phyloP scores from a whole-genome alignment of 2,329 filamentous ascomycete species.

The Beauveria scarabaeidicola region DNA sequence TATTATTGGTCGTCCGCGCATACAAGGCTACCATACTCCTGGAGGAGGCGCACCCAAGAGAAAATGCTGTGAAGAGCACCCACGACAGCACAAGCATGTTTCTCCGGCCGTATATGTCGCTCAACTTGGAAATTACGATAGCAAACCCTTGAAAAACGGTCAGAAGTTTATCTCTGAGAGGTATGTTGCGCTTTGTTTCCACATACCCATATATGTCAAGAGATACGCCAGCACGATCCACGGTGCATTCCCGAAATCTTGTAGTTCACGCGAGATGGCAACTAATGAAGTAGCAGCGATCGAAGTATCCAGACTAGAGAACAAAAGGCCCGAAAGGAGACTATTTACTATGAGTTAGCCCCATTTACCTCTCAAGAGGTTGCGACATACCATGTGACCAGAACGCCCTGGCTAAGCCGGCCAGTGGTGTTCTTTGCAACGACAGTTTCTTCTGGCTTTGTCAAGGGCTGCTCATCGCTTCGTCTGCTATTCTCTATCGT shows the following conservation, averaged over 20 bases:
- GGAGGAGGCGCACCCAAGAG: conserved; percentile 43
- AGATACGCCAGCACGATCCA: conserved; percentile 51
- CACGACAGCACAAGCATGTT: conserved; percentile 42
- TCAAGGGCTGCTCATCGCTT: conserved; percentile 2
- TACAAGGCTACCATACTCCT: conserved; percentile 44
- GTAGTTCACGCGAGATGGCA: conserved; percentile 44
- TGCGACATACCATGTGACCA: conserved; percentile 14
- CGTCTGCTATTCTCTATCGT: neutral
- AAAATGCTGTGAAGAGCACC: conserved; percentile 47
- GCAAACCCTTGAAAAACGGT: conserved; percentile 37
- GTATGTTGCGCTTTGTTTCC: neutral
- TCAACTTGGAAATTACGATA: conserved; percentile 49
- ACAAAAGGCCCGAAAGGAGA: conserved; percentile 43
- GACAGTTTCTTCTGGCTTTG: neutral
- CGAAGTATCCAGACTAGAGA: conserved; percentile 49
- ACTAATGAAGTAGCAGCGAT: conserved; percentile 51
- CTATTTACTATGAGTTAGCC: conserved; percentile 23
- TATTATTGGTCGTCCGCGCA: conserved; percentile 15
- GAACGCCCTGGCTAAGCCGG: conserved; percentile 2
- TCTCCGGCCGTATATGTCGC: conserved; percentile 49
- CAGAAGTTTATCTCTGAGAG: neutral
- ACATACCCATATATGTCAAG: conserved; percentile 45
- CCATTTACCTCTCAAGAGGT: neutral
- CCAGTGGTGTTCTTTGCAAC: neutral
- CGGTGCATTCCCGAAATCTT: conserved; percentile 41